Percentiles rank a stretch among this genome's conserved stretches.
These are phyloP conservation scores for Crotalaria pallida DNA, from an alignment of 306 rosid species.

Conservation along the genomic window DNA sequence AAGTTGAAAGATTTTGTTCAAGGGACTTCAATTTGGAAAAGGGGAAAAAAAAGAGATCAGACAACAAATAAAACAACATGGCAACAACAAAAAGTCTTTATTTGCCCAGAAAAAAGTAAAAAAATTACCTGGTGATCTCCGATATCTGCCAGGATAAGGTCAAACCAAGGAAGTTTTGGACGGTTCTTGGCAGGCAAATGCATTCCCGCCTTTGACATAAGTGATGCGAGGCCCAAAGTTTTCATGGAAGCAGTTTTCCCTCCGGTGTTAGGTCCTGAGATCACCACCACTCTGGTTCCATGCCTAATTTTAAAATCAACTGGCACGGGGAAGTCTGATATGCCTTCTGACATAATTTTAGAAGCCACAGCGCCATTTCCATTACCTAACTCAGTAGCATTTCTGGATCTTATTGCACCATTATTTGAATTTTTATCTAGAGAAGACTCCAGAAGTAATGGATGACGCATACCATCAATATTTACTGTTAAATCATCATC, in stretches of 20 bases:
- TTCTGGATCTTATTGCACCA: constrained; percentile 23
- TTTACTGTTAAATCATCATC: constrained; percentile 36
- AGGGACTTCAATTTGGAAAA: constrained; percentile 67
- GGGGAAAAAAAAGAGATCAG: constrained; percentile 40
- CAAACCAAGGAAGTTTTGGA: constrained; percentile 94
- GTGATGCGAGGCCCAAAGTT: constrained; percentile 79
- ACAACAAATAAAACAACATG: constrained; percentile 31
- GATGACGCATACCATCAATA: constrained; percentile 72
- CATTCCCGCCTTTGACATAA: constrained; percentile 98
- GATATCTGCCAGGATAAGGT: constrained; percentile 82
- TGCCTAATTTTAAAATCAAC: constrained; percentile 70
- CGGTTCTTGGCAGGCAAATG: constrained; percentile 73
- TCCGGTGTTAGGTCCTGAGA: constrained; percentile 97
- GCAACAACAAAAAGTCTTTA: constrained; percentile 18
- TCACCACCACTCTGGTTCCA: constrained; percentile 82
- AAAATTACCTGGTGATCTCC: constrained; percentile 93
- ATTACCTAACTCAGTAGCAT: constrained; percentile 29
- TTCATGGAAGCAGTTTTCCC: constrained; percentile 98
- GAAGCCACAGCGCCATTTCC: constrained; percentile 23
- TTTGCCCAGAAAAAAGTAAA: constrained; percentile 28
- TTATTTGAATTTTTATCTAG: constrained; percentile 30
- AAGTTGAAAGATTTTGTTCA: constrained; percentile 95
- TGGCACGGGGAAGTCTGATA: constrained; percentile 69
- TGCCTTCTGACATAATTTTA: constrained; percentile 27
- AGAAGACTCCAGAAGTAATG: constrained; percentile 66